Percentiles rank a stretch among this genome's conserved stretches.
Conservation (phyloP, 192 early-diverging fungal genomes). For the Jimgerdemannia flammicorona region DNA sequence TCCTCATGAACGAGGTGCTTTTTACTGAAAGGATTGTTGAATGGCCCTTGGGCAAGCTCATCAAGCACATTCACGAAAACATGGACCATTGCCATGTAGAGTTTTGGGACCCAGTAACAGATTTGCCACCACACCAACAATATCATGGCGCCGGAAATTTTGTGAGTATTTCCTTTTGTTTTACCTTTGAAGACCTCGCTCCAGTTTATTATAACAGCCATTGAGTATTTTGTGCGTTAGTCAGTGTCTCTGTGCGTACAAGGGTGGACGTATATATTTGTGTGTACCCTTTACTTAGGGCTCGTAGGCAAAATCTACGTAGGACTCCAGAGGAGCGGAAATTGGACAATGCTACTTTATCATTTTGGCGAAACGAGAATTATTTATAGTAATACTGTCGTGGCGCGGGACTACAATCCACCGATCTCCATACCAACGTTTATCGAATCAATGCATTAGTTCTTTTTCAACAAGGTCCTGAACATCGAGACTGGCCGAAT, state of each 20-base stretch:
- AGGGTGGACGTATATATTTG: too few relatives aligned
- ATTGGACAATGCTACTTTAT: too few relatives aligned
- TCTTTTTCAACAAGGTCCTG: conserved; percentile 1
- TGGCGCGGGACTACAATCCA: background rate
- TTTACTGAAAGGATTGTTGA: background rate
- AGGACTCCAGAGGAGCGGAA: too few relatives aligned
- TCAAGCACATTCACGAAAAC: background rate
- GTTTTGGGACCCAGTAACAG: conserved; percentile 2
- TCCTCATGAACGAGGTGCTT: background rate
- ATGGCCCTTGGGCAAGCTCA: background rate
- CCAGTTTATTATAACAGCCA: too few relatives aligned
- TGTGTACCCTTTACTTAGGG: too few relatives aligned
- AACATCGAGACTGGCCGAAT: background rate
- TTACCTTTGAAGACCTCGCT: too few relatives aligned
- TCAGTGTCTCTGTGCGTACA: too few relatives aligned
- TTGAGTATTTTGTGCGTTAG: too few relatives aligned
- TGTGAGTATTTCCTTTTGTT: conserved; percentile 5
- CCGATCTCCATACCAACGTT: background rate
- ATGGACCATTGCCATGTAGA: conserved; percentile 7
- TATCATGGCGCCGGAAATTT: conserved; percentile 23
- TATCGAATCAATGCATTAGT: background rate
- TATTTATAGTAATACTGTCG: too few relatives aligned
- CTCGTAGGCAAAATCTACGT: too few relatives aligned
- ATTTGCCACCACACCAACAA: conserved; percentile 12
- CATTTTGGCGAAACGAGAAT: too few relatives aligned